Percentiles rank a stretch among this genome's conserved stretches.
These are phyloP conservation scores for Wickerhamomyces silvicola DNA, from an alignment of 805 yeast species.

Conservation along the genomic window DNA sequence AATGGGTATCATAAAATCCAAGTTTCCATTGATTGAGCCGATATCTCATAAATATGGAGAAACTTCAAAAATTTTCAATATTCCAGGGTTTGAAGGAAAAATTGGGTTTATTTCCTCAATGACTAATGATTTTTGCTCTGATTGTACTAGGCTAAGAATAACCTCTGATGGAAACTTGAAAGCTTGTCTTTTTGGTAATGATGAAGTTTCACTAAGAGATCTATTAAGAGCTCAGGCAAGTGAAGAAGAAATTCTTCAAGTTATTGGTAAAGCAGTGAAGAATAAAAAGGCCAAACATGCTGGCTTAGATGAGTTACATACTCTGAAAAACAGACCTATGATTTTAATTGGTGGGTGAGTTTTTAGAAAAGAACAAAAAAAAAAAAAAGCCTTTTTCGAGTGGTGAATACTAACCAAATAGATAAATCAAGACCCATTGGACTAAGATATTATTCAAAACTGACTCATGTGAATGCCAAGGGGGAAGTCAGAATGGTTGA, in stretches of 20 bases:
- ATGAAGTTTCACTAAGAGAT: slow-evolving; percentile 42
- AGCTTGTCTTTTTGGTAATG: slow-evolving; percentile 48
- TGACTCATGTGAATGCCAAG: slow-evolving; percentile 33
- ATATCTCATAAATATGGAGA: slow-evolving; percentile 34
- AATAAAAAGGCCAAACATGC: slow-evolving; percentile 46
- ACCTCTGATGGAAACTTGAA: slow-evolving; percentile 50
- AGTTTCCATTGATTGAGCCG: slow-evolving; percentile 24
- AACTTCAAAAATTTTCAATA: slow-evolving; percentile 40
- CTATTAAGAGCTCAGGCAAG: slow-evolving; percentile 30
- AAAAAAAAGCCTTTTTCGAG: background rate
- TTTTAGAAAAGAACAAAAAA: background rate
- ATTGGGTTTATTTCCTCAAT: slow-evolving; percentile 51
- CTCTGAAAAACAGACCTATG: slow-evolving; percentile 48
- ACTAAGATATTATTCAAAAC: slow-evolving; percentile 5
- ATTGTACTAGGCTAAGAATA: slow-evolving; percentile 45
- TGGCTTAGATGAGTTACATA: slow-evolving; percentile 39
- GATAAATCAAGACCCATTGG: background rate
- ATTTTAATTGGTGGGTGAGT: slow-evolving; percentile 48
- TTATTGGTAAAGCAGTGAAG: slow-evolving; percentile 40
- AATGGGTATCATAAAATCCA: slow-evolving; percentile 24
- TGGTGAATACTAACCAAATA: no score
- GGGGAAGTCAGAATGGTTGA: slow-evolving; percentile 47
- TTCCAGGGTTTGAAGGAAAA: slow-evolving; percentile 37
- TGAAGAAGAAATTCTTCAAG: slow-evolving; percentile 30
- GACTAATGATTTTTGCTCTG: slow-evolving; percentile 46